Evolutionary conservation across 495 filamentous ascomycete species (phyloP).

Genomic region (Penicillium parvum): DNA sequence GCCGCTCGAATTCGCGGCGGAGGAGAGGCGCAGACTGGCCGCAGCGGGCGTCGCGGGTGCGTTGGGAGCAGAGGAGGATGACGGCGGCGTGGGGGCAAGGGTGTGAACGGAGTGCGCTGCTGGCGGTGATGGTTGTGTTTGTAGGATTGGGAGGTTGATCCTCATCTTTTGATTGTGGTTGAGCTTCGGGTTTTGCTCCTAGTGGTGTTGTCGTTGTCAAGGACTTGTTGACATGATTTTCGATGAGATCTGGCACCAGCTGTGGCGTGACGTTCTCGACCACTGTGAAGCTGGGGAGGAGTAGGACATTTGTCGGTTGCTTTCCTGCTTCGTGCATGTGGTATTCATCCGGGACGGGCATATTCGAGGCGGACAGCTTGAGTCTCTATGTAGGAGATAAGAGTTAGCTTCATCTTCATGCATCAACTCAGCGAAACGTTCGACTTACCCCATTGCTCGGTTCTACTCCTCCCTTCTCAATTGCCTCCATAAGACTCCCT

Average conservation of each 20-base stretch:
- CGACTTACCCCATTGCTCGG: conserved; percentile 70
- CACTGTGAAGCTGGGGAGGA: conserved; percentile 83
- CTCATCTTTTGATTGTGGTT: conserved; percentile 4
- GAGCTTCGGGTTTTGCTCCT: conserved; percentile 16
- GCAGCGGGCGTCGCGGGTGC: conserved; percentile 89
- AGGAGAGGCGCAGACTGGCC: conserved; percentile 89
- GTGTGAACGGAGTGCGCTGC: conserved; percentile 57
- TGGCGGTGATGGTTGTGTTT: conserved; percentile 30
- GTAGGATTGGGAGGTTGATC: conserved; percentile 20
- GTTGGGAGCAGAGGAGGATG: conserved; percentile 90
- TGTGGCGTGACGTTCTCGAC: conserved; percentile 81
- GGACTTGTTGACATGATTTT: conserved; percentile 62
- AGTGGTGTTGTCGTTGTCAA: conserved; percentile 75
- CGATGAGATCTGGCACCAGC: conserved; percentile 68
- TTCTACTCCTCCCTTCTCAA: conserved; percentile 57
- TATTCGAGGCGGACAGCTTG: conserved; percentile 92
- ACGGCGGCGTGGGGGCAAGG: conserved; percentile 76
- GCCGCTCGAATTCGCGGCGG: conserved; percentile 79
- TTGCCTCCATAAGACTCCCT: conserved; percentile 93
- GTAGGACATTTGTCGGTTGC: conserved; percentile 73
- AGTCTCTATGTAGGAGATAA: conserved; percentile 46
- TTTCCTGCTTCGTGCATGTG: conserved; percentile 51
- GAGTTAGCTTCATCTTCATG: neutral
- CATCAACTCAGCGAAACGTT: neutral
- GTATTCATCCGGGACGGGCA: conserved; percentile 66